These are phyloP conservation scores for Linnemannia elongata DNA, from an alignment of 192 early-diverging fungal genomes.

Conservation along the genomic window DNA sequence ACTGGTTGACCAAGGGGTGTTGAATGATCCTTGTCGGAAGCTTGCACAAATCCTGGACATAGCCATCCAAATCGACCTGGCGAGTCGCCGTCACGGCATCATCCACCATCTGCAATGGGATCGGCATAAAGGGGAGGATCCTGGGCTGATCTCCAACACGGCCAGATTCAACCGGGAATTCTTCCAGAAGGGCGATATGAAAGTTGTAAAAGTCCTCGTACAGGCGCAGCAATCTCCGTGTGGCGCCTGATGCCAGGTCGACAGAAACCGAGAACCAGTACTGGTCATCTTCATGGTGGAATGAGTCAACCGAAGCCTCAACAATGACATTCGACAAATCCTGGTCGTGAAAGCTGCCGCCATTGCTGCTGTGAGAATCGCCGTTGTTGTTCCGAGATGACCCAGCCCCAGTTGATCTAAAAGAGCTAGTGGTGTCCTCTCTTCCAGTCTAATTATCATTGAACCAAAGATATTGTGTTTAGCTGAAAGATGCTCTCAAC, in stretches of 20 bases:
- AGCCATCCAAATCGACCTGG: conserved; percentile 73
- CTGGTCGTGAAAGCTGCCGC: background rate
- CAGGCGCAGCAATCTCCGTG: conserved; percentile 75
- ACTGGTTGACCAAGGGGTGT: conserved; percentile 58
- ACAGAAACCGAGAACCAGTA: conserved; percentile 80
- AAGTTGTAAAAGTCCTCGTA: conserved; percentile 88
- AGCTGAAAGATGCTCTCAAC: background rate
- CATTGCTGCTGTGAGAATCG: conserved; percentile 16
- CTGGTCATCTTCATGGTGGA: conserved; percentile 76
- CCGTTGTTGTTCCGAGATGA: conserved; percentile 14
- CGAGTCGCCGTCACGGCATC: conserved; percentile 77
- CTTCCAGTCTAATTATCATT: background rate
- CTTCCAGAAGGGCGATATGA: conserved; percentile 76
- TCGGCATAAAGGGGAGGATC: conserved; percentile 77
- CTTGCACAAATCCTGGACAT: conserved; percentile 72
- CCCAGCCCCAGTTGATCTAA: background rate
- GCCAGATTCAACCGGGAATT: conserved; percentile 77
- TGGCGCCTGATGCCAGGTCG: conserved; percentile 63
- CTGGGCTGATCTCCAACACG: conserved; percentile 62
- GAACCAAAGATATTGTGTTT: background rate
- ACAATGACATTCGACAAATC: conserved; percentile 45
- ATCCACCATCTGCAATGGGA: conserved; percentile 72
- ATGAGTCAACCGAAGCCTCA: conserved; percentile 72
- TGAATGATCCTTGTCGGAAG: conserved; percentile 71
- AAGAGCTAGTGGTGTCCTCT: conserved; percentile 3